phyloP scores from a whole-genome alignment of 345 rosid species.

The Trapa incisa region DNA sequence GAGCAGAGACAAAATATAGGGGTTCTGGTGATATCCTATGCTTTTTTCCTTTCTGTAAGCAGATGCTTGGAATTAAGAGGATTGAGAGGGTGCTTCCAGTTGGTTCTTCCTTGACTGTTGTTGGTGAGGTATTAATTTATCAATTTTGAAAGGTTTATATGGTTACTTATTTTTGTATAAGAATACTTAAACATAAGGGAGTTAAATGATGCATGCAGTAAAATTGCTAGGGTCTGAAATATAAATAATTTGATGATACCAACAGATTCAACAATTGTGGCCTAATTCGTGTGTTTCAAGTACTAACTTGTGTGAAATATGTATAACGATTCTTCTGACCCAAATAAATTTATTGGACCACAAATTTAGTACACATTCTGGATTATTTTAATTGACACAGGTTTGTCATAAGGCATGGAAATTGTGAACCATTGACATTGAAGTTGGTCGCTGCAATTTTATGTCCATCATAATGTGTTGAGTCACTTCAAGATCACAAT shows the following conservation, averaged over 20 bases:
- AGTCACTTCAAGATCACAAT: background rate
- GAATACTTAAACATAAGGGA: background rate
- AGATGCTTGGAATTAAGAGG: slow-evolving; percentile 98
- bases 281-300: background rate
- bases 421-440: background rate
- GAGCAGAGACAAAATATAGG: background rate
- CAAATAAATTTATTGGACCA: background rate
- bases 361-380: background rate
- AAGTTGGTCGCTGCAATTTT: background rate
- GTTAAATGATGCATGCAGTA: background rate
- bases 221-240: background rate
- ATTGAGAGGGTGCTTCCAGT: slow-evolving; percentile 87
- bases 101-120: slow-evolving; percentile 82
- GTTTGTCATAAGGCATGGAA: background rate
- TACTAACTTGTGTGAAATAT: background rate
- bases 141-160: background rate
- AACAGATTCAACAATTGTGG: background rate
- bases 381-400: background rate
- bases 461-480: background rate
- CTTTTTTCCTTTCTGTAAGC: slow-evolving; percentile 1
- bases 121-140: slow-evolving; percentile 63
- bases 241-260: background rate
- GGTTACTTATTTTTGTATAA: background rate
- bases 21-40: background rate
- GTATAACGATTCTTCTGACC: background rate